A percentile compares a stretch with the other conserved stretches of the same genome.
Conservation (phyloP, 441 rosid genomes). For the Theobroma grandiflorum region DNA sequence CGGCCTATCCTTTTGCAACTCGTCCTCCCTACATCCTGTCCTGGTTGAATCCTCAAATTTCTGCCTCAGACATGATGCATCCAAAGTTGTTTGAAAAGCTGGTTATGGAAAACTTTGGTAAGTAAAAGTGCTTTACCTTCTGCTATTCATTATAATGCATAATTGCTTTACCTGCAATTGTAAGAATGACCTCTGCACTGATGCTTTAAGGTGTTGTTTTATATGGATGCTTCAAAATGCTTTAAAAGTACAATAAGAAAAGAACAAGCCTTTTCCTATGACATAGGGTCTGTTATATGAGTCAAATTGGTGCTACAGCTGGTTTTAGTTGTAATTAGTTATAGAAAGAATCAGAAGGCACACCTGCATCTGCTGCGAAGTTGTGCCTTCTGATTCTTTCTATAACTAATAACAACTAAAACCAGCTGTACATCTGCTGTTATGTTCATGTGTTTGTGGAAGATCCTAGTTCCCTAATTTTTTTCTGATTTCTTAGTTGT, state of each 20-base stretch:
- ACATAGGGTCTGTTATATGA: neutral
- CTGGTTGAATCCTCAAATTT: conserved; percentile 67
- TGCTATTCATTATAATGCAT: neutral
- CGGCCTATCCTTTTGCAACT: conserved; percentile 67
- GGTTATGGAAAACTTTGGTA: conserved; percentile 68
- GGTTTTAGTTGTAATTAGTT: conserved; percentile 1
- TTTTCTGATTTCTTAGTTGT: neutral
- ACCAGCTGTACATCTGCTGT: neutral
- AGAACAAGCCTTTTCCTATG: neutral
- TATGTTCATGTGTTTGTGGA: neutral
- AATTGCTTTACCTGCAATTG: conserved; percentile 7
- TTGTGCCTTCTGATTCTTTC: neutral
- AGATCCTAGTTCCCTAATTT: neutral
- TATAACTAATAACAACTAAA: neutral
- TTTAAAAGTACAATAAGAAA: neutral
- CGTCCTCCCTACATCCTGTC: conserved; percentile 70
- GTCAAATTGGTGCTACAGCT: neutral
- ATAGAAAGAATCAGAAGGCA: neutral
- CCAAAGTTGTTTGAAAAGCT: conserved; percentile 73
- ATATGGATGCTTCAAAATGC: neutral
- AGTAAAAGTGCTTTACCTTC: conserved; percentile 35
- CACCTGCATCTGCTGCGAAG: neutral
- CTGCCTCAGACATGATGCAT: conserved; percentile 84
- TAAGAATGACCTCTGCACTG: neutral
- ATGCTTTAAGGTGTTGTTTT: neutral